phyloP scores from a whole-genome alignment of 2,329 filamentous ascomycete genomes.

The Arthrobotrys sphaeroides region DNA sequence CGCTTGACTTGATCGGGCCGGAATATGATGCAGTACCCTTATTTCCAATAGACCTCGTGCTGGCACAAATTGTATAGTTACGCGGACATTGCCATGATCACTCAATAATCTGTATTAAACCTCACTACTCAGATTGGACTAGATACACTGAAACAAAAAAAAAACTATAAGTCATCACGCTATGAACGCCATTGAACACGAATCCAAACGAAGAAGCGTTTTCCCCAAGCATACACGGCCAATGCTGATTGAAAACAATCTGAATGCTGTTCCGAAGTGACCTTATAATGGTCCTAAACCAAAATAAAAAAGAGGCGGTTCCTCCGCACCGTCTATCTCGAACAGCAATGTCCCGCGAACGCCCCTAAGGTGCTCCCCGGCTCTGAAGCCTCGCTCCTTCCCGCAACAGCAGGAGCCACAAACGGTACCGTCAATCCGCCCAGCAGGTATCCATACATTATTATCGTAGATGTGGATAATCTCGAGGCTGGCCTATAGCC shows the following conservation, averaged over 20 bases:
- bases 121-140: not conserved
- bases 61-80: conserved; percentile 21
- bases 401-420: conserved; percentile 55
- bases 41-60: not conserved
- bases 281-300: not conserved
- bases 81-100: not conserved
- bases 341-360: conserved; percentile 56
- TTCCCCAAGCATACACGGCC: not conserved
- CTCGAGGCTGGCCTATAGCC: conserved; percentile 24
- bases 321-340: conserved; percentile 53
- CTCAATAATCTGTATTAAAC: not conserved
- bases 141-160: not conserved
- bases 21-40: no score
- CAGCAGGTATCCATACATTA: conserved; percentile 45
- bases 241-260: not conserved
- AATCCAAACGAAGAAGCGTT: not conserved
- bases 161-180: not conserved
- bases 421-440: conserved; percentile 56
- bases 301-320: no score
- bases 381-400: conserved; percentile 27
- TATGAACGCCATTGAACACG: not conserved
- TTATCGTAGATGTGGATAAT: conserved; percentile 35
- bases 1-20: not conserved
- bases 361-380: conserved; percentile 20
- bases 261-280: not conserved